These are phyloP conservation scores for Coemansia sp. DNA, from an alignment of 192 early-diverging fungal genomes.

Conservation along the genomic window DNA sequence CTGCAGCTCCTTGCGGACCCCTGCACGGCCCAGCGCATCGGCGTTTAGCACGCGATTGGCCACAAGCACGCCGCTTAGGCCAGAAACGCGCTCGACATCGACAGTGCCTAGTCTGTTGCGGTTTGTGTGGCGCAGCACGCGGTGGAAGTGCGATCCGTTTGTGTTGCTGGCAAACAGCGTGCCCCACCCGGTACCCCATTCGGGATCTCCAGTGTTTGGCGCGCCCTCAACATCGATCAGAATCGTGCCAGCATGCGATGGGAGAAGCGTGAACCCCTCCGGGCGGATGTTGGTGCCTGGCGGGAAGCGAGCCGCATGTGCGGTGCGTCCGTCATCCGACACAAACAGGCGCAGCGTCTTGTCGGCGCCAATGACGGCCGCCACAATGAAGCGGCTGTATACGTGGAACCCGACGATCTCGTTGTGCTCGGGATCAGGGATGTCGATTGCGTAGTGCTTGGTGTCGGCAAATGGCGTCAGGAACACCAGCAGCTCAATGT, in stretches of 20 bases:
- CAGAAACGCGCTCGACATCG: constrained; percentile 90
- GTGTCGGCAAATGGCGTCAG: constrained; percentile 28
- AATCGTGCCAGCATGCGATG: constrained; percentile 76
- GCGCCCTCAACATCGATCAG: constrained; percentile 79
- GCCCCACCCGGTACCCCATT: constrained; percentile 44
- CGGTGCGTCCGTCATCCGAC: constrained; percentile 74
- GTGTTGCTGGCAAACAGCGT: constrained; percentile 86
- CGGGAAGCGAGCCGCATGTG: constrained; percentile 81
- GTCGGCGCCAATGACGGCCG: constrained; percentile 21
- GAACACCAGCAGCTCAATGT: constrained; percentile 68
- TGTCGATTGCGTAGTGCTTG: constrained; percentile 11
- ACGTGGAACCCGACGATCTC: constrained; percentile 35
- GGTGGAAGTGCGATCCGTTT: constrained; percentile 79
- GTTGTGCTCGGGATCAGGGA: constrained; percentile 26
- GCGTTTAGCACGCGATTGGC: constrained; percentile 87
- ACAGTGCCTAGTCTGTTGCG: constrained; percentile 72
- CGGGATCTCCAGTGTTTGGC: constrained; percentile 41
- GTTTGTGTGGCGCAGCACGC: constrained; percentile 80
- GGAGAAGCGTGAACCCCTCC: constrained; percentile 85
- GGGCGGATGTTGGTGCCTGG: constrained; percentile 73
- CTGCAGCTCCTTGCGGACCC: constrained; percentile 65
- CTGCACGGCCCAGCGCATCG: constrained; percentile 59
- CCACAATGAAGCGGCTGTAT: constrained; percentile 47
- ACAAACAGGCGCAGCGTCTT: constrained; percentile 67
- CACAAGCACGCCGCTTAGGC: constrained; percentile 81